Conservation (phyloP, 371 early-diverging fungal genomes). For the Mortierella sp. region DNA sequence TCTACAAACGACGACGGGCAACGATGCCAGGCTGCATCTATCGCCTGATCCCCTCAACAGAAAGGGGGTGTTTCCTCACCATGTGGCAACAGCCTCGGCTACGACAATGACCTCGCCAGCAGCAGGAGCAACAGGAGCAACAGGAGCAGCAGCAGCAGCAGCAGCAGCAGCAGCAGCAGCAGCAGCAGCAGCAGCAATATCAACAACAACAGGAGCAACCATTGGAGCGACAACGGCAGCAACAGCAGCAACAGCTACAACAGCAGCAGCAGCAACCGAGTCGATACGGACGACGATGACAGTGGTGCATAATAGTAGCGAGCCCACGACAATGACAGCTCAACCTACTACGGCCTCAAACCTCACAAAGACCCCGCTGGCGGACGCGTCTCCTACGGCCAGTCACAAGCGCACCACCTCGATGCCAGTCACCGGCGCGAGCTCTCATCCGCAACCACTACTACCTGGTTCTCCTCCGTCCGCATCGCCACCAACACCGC, state of each 20-base stretch:
- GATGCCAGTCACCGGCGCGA: constrained; percentile 12
- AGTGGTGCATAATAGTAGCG: background rate
- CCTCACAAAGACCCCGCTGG: background rate
- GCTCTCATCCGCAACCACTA: background rate
- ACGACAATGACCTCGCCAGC: background rate
- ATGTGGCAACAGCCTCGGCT: background rate
- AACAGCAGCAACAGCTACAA: constrained; percentile 12
- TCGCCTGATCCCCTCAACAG: no score
- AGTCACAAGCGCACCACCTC: constrained; percentile 47
- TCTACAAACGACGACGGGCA: no score
- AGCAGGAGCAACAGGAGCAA: constrained; percentile 29
- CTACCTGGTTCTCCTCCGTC: constrained; percentile 32
- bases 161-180: constrained; percentile 16
- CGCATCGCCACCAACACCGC: constrained; percentile 23
- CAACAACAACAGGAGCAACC: constrained; percentile 17
- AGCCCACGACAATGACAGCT: background rate
- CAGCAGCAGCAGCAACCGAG: constrained; percentile 3
- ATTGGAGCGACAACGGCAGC: constrained; percentile 1
- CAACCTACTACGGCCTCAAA: background rate
- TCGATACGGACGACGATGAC: background rate
- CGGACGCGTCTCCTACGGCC: constrained; percentile 1
- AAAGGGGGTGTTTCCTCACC: no score
- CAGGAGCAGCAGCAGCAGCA: constrained; percentile 8
- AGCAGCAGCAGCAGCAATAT: constrained; percentile 16
- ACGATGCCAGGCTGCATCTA: no score